Conservation (phyloP, 306 rosid species). For the Pyrus bretschneideri region DNA sequence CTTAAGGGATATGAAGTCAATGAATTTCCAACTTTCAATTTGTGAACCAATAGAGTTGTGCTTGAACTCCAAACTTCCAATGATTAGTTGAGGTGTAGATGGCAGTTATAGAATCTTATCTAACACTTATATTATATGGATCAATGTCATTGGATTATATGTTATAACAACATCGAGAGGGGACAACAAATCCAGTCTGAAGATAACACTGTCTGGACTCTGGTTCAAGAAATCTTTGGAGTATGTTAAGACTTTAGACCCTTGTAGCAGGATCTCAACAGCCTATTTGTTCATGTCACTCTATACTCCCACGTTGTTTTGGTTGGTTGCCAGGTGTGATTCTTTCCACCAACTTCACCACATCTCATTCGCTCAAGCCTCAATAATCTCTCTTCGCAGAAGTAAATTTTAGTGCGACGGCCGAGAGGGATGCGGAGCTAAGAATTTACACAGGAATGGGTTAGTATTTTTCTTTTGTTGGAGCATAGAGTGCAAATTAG, state of each 20-base stretch:
- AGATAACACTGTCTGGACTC: constrained; percentile 2
- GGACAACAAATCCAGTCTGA: constrained; percentile 19
- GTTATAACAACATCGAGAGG: neutral
- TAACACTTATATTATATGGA: neutral
- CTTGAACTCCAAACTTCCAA: neutral
- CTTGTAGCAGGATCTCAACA: constrained; percentile 1
- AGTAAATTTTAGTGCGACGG: too few species aligned
- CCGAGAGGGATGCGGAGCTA: too few species aligned
- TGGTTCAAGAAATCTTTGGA: constrained; percentile 5
- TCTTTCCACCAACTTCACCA: constrained; percentile 1
- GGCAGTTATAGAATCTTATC: neutral
- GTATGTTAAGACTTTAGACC: constrained; percentile 4
- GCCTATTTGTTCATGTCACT: neutral
- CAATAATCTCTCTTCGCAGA: neutral
- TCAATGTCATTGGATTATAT: neutral
- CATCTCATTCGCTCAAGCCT: neutral
- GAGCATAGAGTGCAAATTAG: too few species aligned
- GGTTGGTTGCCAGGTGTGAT: constrained; percentile 21
- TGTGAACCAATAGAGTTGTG: neutral
- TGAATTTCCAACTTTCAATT: neutral
- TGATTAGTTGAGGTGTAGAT: neutral
- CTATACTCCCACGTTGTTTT: constrained; percentile 27
- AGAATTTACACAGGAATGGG: too few species aligned
- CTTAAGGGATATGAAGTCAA: neutral
- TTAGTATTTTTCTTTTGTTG: too few species aligned